phyloP scores from a whole-genome alignment of 139 green algal species.

The Parachlorella kessleri region DNA sequence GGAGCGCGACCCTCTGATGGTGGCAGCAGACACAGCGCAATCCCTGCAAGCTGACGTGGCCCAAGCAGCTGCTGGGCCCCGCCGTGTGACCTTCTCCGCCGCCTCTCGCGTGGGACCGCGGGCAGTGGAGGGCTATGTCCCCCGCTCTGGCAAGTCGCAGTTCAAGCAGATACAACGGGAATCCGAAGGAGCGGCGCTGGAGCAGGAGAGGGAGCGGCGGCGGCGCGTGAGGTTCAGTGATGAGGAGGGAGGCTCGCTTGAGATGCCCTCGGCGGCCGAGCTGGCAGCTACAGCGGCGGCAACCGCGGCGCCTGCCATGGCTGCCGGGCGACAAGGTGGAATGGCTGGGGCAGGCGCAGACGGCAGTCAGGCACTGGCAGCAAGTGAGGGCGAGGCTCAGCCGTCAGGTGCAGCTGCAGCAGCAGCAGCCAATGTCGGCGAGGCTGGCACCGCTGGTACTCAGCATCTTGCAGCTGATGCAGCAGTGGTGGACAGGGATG shows the following conservation, averaged over 20 bases:
- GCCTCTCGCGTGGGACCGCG: too few relatives aligned
- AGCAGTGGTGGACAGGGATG: too few relatives aligned
- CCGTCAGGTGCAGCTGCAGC: too few relatives aligned
- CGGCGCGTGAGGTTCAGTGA: constrained; percentile 27
- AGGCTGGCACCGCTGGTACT: too few relatives aligned
- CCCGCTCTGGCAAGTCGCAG: constrained; percentile 1
- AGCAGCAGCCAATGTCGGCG: too few relatives aligned
- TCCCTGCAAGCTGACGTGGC: background rate
- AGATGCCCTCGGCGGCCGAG: background rate
- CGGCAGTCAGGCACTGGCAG: too few relatives aligned
- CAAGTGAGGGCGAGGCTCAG: too few relatives aligned
- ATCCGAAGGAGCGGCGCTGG: background rate
- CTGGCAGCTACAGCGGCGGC: background rate
- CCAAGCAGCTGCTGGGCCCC: background rate
- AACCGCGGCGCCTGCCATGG: background rate
- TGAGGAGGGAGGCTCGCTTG: constrained; percentile 3
- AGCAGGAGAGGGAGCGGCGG: background rate
- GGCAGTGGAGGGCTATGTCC: constrained; percentile 42
- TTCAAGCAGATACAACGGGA: background rate
- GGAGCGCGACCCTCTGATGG: constrained; percentile 13
- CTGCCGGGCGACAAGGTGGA: too few relatives aligned
- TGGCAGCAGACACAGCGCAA: constrained; percentile 11
- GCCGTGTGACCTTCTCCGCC: background rate
- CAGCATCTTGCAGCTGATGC: too few relatives aligned
- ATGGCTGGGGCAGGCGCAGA: too few relatives aligned